Evolutionary conservation across 1,139 yeast species (phyloP).

Genomic region (Hansenula lynferdii): DNA sequence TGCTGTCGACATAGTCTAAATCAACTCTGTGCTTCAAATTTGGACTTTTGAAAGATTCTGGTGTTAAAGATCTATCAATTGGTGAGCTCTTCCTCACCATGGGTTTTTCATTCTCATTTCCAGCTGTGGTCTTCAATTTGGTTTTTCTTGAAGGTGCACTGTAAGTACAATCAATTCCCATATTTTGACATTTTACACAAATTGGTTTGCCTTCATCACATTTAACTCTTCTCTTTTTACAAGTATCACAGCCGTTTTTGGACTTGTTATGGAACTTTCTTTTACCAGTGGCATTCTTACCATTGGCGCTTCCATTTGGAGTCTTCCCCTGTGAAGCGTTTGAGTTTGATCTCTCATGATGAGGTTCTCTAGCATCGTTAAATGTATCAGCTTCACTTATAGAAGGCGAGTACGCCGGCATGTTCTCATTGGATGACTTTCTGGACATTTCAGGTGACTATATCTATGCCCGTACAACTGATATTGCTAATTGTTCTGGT

Average conservation of each 20-base stretch:
- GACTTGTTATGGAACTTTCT: conserved; percentile 84
- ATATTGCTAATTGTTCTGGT: too few species aligned
- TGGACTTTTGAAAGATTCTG: neutral
- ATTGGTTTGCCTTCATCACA: conserved; percentile 85
- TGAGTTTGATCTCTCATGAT: neutral
- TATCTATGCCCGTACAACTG: neutral
- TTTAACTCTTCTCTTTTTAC: conserved; percentile 84
- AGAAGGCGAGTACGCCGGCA: too few species aligned
- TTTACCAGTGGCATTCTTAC: conserved; percentile 36
- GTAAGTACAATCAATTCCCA: conserved; percentile 74
- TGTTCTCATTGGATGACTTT: neutral
- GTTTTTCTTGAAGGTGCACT: conserved; percentile 19
- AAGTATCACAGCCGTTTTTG: conserved; percentile 81
- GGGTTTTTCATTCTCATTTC: too few species aligned
- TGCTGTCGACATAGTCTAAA: neutral
- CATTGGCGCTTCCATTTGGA: neutral
- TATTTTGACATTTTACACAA: conserved; percentile 72
- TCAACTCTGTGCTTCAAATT: neutral
- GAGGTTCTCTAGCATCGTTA: neutral
- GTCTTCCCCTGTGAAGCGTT: neutral
- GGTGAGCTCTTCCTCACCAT: too few species aligned
- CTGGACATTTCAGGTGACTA: conserved; percentile 1
- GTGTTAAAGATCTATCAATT: neutral
- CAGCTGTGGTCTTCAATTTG: too few species aligned
- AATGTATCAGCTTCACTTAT: too few species aligned